phyloP scores from a whole-genome alignment of 106 monocot species.

The Xerophyta viscosa region DNA sequence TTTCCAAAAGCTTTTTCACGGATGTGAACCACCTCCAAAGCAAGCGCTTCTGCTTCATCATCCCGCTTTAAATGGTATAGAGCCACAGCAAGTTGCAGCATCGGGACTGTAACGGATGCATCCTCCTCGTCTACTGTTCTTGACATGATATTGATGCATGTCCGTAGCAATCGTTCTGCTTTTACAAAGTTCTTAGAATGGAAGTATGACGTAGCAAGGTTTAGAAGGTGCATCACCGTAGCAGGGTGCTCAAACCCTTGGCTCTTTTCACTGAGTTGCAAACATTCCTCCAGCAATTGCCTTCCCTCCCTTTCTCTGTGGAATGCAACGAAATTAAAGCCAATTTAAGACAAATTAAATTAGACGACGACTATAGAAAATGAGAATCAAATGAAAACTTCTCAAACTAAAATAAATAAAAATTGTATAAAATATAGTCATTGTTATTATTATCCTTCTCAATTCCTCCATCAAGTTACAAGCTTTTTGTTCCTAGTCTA shows the following conservation, averaged over 20 bases:
- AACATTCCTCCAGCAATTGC: conserved; percentile 62
- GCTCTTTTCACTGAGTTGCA: conserved; percentile 46
- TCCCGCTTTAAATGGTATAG: conserved; percentile 52
- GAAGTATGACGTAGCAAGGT: conserved; percentile 68
- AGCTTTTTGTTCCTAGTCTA: too few relatives aligned
- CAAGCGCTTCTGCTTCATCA: conserved; percentile 74
- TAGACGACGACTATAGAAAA: too few relatives aligned
- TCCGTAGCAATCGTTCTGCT: conserved; percentile 64
- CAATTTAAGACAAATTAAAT: neutral
- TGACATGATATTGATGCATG: conserved; percentile 37
- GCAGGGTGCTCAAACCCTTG: conserved; percentile 67
- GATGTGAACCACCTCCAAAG: conserved; percentile 46
- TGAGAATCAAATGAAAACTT: too few relatives aligned
- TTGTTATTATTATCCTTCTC: too few relatives aligned
- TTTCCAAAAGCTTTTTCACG: conserved; percentile 65
- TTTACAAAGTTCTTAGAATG: conserved; percentile 73
- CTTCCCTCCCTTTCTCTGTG: conserved; percentile 63
- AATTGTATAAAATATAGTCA: too few relatives aligned
- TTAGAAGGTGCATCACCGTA: conserved; percentile 48
- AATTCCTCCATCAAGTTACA: too few relatives aligned
- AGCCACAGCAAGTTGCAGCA: conserved; percentile 74
- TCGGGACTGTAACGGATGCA: conserved; percentile 56
- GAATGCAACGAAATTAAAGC: conserved; percentile 3
- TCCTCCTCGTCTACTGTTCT: conserved; percentile 25
- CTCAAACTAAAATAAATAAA: too few relatives aligned